Conservation (phyloP, 2,329 filamentous ascomycete species). For the Pestalotiopsis sp. region DNA sequence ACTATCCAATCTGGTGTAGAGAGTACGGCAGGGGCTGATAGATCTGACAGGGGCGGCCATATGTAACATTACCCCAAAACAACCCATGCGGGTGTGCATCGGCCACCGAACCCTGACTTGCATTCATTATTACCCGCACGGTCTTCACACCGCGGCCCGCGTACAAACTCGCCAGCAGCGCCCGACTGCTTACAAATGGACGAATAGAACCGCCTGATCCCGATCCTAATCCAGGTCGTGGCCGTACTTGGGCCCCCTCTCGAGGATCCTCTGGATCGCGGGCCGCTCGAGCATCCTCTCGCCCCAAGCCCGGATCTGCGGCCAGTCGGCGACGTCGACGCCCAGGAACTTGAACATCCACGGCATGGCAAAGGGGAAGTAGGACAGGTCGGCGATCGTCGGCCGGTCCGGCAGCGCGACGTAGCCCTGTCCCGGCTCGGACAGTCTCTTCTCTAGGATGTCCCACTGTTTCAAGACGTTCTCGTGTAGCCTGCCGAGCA, state of each 20-base stretch:
- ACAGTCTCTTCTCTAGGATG: conserved; percentile 26
- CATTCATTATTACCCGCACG: too few species aligned
- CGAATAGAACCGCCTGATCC: background rate
- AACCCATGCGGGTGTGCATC: too few species aligned
- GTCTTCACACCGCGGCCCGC: too few species aligned
- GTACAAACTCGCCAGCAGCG: background rate
- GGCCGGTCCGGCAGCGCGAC: conserved; percentile 35
- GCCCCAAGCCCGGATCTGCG: conserved; percentile 30
- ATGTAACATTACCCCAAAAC: too few species aligned
- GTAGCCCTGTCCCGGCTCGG: conserved; percentile 27
- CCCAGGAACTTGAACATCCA: conserved; percentile 36
- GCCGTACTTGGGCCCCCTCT: conserved; percentile 18
- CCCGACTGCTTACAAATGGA: background rate
- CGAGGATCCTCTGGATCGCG: conserved; percentile 22
- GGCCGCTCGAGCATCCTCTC: conserved; percentile 25
- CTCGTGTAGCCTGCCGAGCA: conserved; percentile 21
- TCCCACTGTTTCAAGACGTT: conserved; percentile 30
- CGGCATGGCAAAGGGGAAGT: conserved; percentile 38
- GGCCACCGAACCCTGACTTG: too few species aligned
- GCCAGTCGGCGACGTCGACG: conserved; percentile 32
- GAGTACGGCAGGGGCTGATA: too few species aligned
- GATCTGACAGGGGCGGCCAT: too few species aligned
- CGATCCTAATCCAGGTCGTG: background rate
- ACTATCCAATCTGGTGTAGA: too few species aligned
- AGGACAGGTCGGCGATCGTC: conserved; percentile 36